A percentile compares a stretch with the other conserved stretches of the same genome.
Conservation (phyloP, 1,284 basidiomycete species). For the Lignosus rhinocerotis region DNA sequence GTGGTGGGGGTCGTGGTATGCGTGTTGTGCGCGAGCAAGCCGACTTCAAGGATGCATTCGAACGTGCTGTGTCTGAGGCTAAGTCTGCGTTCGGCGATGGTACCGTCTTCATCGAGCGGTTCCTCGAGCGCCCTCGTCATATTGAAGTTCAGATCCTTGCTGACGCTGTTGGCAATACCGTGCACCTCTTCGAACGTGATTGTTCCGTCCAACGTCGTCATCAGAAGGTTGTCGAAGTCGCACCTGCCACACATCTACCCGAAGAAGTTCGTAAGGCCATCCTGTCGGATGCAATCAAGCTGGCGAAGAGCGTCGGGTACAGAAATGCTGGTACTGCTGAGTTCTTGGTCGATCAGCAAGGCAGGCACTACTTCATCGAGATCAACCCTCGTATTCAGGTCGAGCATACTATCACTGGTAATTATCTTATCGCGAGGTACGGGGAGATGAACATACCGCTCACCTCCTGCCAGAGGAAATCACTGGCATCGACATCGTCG, state of each 20-base stretch:
- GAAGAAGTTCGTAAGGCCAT: constrained; percentile 92
- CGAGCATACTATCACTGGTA: constrained; percentile 96
- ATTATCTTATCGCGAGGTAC: constrained; percentile 24
- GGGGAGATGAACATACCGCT: not conserved
- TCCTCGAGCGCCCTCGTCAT: constrained; percentile 94
- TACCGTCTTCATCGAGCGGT: constrained; percentile 98
- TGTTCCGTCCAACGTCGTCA: constrained; percentile 98
- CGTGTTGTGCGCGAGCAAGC: constrained; percentile 93
- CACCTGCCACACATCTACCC: constrained; percentile 92
- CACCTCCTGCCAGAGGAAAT: constrained; percentile 77
- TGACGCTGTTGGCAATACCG: constrained; percentile 88
- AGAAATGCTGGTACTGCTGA: constrained; percentile 97
- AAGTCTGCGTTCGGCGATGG: constrained; percentile 97
- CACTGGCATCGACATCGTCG: constrained; percentile 98
- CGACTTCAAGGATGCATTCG: constrained; percentile 89
- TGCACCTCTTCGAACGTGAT: constrained; percentile 98
- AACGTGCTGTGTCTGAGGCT: constrained; percentile 94
- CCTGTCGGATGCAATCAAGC: constrained; percentile 88
- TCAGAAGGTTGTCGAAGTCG: constrained; percentile 99
- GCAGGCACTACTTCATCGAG: constrained; percentile 98
- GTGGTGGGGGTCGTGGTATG: constrained; percentile 98
- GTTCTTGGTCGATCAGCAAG: constrained; percentile 95
- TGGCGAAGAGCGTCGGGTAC: constrained; percentile 91
- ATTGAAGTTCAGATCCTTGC: constrained; percentile 97
- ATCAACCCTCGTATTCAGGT: constrained; percentile 99